Evolutionary conservation across 2,329 filamentous ascomycete species (phyloP).

Genomic region (Phoma herbarum): DNA sequence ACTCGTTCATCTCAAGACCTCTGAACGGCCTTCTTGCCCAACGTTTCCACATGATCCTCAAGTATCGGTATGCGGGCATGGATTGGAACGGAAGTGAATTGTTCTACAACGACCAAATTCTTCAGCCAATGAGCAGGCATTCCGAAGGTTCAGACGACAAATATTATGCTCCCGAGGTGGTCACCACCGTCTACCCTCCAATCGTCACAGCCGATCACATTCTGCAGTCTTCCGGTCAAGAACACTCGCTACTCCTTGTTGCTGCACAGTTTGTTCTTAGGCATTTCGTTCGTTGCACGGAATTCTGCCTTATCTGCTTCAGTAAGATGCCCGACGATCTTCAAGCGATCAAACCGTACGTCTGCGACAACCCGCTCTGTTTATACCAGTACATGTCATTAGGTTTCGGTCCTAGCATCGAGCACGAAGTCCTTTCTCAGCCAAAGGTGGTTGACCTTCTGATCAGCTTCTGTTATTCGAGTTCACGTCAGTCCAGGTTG

Average conservation of each 20-base stretch:
- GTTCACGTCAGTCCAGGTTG: slow-evolving; percentile 57
- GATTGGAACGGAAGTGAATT: slow-evolving; percentile 75
- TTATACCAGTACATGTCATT: slow-evolving; percentile 87
- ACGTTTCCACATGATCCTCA: slow-evolving; percentile 69
- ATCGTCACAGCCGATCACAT: slow-evolving; percentile 64
- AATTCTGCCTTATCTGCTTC: slow-evolving; percentile 89
- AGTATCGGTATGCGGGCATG: slow-evolving; percentile 63
- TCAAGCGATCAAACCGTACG: slow-evolving; percentile 75
- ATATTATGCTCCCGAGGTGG: slow-evolving; percentile 49
- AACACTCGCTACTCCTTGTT: slow-evolving; percentile 64
- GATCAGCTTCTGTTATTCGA: slow-evolving; percentile 79
- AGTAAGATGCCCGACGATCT: slow-evolving; percentile 70
- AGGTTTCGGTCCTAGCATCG: slow-evolving; percentile 85
- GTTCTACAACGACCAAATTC: slow-evolving; percentile 60
- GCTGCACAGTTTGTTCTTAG: slow-evolving; percentile 79
- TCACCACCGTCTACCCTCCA: slow-evolving; percentile 51
- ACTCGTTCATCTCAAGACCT: slow-evolving; percentile 75
- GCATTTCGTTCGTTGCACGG: slow-evolving; percentile 80
- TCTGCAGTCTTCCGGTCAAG: slow-evolving; percentile 36
- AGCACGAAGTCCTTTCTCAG: slow-evolving; percentile 82
- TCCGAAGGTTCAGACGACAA: slow-evolving; percentile 49
- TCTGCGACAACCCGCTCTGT: slow-evolving; percentile 79
- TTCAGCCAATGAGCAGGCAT: slow-evolving; percentile 34
- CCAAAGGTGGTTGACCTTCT: slow-evolving; percentile 86
- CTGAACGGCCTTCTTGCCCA: slow-evolving; percentile 73